Base-by-base conservation (phyloP, 768 basidiomycete species). In the Boletus subparvulus region DNA sequence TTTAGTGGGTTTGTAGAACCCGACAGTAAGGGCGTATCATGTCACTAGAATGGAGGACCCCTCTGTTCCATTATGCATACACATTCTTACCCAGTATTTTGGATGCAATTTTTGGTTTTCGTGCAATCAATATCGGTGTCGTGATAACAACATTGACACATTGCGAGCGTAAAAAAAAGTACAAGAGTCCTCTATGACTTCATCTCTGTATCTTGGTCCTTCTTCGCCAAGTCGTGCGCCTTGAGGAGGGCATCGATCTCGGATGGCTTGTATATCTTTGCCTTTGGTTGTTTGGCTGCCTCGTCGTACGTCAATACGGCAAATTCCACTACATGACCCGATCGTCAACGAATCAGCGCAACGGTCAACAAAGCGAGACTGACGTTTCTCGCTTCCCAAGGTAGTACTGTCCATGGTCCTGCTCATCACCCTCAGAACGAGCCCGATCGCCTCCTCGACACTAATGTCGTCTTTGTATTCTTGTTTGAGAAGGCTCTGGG, bases 381-480 rank as follows among this genome's bases (percentile, higher is more conserved):
- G 65, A 97, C 97, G 77, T 73, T 98, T 98, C 77, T 99, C 97
- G 68, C 92, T 95, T 33, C 92, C 90, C 60, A 99, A 73, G 44
- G 93, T 98, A 32, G 96, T 98, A 60, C 92, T 94, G 69, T 99
- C 97, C 96, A 99, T 98, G 52, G 96, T 98, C 83, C 98, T 98
- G 80, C 94, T 95, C 94, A 99, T 95, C 51, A 93, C 90, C 75
- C 86, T 88, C 62, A 98, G 79, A 44, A 90, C 93, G 21, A 99
- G 79, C n/a, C 84, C 87, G 63, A 96, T 88, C 21, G 94, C 95
- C 46, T 96, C 94, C 69, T 95, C 90, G 40, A 98, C 82, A 13
- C 80, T 78, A 53, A 98, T 88, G 55, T 93, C 93, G 62, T 98
- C 97, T 73, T 97, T 95, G 77, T 98, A 98, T 73, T 99, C 97